Conservation (phyloP, 257 asterid genomes). For the Solanum phureja region DNA sequence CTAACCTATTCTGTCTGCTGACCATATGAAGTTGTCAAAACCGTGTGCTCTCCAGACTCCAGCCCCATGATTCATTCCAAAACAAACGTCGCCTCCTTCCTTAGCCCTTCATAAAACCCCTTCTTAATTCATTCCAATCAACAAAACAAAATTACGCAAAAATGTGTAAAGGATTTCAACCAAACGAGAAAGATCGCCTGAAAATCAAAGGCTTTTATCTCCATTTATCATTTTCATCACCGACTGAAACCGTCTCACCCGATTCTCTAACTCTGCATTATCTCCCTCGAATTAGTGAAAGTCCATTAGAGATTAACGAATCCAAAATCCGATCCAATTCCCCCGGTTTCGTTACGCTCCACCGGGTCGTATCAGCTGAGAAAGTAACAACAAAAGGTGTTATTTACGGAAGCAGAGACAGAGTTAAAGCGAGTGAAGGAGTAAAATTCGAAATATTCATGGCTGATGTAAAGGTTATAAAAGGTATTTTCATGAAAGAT, state of each 20-base stretch:
- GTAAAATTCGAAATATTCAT: constrained; percentile 45
- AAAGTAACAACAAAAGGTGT: not conserved
- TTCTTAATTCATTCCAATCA: not conserved
- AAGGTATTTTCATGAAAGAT: constrained; percentile 41
- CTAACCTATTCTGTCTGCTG: not conserved
- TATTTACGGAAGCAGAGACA: constrained; percentile 44
- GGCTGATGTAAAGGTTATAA: constrained; percentile 37
- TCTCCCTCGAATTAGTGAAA: constrained; percentile 58
- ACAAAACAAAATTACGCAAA: not conserved
- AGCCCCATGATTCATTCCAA: constrained; percentile 17
- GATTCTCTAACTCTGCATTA: constrained; percentile 49
- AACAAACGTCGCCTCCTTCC: constrained; percentile 7
- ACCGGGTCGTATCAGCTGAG: constrained; percentile 27
- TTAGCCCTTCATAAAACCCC: not conserved
- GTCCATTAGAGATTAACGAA: constrained; percentile 42
- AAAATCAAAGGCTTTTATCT: constrained; percentile 47
- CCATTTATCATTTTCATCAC: constrained; percentile 17
- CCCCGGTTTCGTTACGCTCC: constrained; percentile 57
- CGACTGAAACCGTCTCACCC: not conserved
- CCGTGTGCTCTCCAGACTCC: constrained; percentile 12
- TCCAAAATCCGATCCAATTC: constrained; percentile 40
- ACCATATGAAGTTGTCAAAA: not conserved
- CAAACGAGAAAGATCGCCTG: constrained; percentile 28
- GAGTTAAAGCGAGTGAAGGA: constrained; percentile 46
- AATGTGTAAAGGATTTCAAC: constrained; percentile 65